Percentiles rank a stretch among this genome's conserved stretches.
These are phyloP conservation scores for Chlamydomonas reinhardtii DNA, from an alignment of 163 green algal species.

Conservation along the genomic window DNA sequence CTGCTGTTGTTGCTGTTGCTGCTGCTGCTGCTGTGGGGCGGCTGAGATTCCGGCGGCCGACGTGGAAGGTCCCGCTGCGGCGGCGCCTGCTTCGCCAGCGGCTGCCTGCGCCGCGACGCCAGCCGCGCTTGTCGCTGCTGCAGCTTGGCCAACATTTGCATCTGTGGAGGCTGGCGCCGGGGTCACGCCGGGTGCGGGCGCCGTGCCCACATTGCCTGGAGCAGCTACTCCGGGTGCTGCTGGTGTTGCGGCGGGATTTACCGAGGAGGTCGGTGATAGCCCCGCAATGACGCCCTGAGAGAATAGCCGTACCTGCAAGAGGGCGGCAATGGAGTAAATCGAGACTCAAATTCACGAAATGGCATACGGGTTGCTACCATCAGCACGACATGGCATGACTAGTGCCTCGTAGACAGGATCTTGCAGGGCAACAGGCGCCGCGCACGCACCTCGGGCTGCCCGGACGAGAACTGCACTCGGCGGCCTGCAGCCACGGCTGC, in stretches of 20 bases:
- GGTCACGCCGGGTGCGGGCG: too few species aligned
- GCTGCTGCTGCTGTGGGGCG: neutral
- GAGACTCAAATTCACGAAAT: too few species aligned
- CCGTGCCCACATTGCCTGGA: neutral
- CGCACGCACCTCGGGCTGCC: constrained; percentile 11
- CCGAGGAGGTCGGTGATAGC: too few species aligned
- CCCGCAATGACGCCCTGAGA: neutral
- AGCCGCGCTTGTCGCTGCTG: neutral
- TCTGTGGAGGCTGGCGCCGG: too few species aligned
- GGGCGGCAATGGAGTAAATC: too few species aligned
- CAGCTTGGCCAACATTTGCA: too few species aligned
- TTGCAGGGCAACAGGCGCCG: too few species aligned
- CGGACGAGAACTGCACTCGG: constrained; percentile 31
- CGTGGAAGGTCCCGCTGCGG: neutral
- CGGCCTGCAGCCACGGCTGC: neutral
- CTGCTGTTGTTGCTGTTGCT: neutral
- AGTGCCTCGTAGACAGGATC: too few species aligned
- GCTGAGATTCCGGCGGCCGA: neutral
- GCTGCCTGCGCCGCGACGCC: neutral
- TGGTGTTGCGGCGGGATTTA: too few species aligned
- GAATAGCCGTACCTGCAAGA: constrained; percentile 20
- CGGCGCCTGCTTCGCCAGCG: neutral
- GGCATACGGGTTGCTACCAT: neutral
- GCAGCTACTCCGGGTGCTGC: neutral
- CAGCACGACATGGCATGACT: neutral